Percentiles rank a stretch among this genome's conserved stretches.
These are phyloP conservation scores for Aspergillus cavernicola DNA, from an alignment of 495 filamentous ascomycete genomes.

Conservation along the genomic window DNA sequence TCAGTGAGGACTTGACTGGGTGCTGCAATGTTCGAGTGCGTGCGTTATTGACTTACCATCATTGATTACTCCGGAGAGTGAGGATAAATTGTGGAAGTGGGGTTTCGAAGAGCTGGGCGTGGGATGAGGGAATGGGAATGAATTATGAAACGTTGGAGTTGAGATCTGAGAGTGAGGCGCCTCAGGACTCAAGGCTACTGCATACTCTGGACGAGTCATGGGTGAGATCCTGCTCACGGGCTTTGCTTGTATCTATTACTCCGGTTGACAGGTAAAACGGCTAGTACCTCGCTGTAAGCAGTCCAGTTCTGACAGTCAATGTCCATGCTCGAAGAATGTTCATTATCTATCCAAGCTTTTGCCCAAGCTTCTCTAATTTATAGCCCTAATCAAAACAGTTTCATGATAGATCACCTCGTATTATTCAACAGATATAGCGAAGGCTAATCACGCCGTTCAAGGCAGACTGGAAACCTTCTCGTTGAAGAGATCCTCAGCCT, in stretches of 20 bases:
- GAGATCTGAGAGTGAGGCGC: not conserved
- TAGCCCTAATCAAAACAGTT: not conserved
- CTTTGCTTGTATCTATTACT: not conserved
- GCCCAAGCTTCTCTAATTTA: not conserved
- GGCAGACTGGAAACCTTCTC: slow-evolving; percentile 79
- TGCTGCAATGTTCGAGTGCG: no score
- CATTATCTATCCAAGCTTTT: slow-evolving; percentile 1
- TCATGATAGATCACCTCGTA: not conserved
- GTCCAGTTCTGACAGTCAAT: not conserved
- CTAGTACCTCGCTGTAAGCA: no score
- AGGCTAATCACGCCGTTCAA: slow-evolving; percentile 2
- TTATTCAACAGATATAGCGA: not conserved
- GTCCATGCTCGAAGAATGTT: not conserved
- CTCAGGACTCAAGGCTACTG: not conserved
- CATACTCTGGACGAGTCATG: not conserved
- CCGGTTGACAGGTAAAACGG: not conserved
- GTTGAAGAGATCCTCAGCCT: slow-evolving; percentile 79
- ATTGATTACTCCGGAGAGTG: no score
- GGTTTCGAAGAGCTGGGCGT: not conserved
- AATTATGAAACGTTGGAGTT: slow-evolving; percentile 2
- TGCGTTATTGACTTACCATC: no score
- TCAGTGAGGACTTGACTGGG: not conserved
- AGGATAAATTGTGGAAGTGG: not conserved
- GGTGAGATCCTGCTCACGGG: not conserved
- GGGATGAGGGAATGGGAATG: not conserved